Evolutionary conservation across 371 early-diverging fungal genomes (phyloP), one percentile per base, ranked within the genome.

Genomic region (Blastocladiella emersonii): DNA sequence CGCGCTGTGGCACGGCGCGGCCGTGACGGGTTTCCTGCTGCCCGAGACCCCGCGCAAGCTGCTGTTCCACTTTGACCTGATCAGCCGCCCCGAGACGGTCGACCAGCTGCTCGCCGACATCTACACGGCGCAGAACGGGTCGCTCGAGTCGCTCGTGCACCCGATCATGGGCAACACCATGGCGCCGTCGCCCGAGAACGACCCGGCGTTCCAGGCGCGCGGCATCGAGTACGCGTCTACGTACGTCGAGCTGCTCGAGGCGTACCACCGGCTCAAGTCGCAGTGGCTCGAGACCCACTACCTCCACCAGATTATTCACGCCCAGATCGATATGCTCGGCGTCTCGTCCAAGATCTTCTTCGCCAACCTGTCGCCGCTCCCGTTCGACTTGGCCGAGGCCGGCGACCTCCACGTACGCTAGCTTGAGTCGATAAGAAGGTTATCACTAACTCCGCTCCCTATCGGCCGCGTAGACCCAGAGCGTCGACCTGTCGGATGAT

Each of bases 251-350:
- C 23, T 34, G 8, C 57, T 56, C 17, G 21, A n/a, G 12, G 27
- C 43, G 15, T 59, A 59, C 23, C 60, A 15, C 15, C 37, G 25
- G 34, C 60, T 59, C 41, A 36, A 34, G 44, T 4, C 8, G 30
- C 37, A 59, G 15, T 59, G 60, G 60, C 60, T 59, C 60, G 41
- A 59, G 30, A 59, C 60, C 30, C 60, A 59, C 30, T 59, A 15
- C 2, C 39, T 59, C 30, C n/a, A 39, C 27, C 27, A 37, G 25
- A 25, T 12, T 4, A 4, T 59, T 0, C 10, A 10, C 2, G 19
- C 34, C 8, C 60, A 59, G 30, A 44, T 23, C 8, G 44, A 13
- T 7, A 15, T 36, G 25, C 41, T 59, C 3, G 60, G 60, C 15
- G 60, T 35, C 15, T 15, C 12, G 2, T 5, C 15, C 3, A 59